phyloP scores from a whole-genome alignment of 2,329 filamentous ascomycete species.

The Pseudopithomyces chartarum region DNA sequence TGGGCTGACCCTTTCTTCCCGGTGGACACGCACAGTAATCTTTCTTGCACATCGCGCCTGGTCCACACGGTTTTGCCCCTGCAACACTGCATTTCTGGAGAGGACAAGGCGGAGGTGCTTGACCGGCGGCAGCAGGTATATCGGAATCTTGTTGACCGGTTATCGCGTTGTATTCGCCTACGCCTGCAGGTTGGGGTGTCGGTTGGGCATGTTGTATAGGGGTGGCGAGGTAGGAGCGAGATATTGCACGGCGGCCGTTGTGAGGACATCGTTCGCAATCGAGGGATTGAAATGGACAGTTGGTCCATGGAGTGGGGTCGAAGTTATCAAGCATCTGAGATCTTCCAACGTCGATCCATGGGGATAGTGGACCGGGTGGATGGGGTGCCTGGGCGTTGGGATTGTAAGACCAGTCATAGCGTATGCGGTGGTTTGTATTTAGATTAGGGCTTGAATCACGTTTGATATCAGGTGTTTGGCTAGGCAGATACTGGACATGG shows the following conservation, averaged over 20 bases:
- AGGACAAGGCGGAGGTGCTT: constrained; percentile 4
- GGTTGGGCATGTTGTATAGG: neutral
- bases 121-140: neutral
- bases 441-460: neutral
- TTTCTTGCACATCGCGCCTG: constrained; percentile 5
- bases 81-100: constrained; percentile 6
- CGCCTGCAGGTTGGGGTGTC: neutral
- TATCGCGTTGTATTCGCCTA: neutral
- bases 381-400: constrained; percentile 15
- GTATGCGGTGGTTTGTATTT: constrained; percentile 8
- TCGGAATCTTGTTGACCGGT: neutral
- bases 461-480: neutral
- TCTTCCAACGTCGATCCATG: constrained; percentile 17
- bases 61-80: neutral
- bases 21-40: constrained; percentile 13
- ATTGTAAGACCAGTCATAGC: constrained; percentile 11
- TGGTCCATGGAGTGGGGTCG: neutral
- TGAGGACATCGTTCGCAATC: constrained; percentile 19
- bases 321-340: constrained; percentile 19
- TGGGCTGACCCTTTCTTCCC: constrained; percentile 11
- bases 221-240: neutral
- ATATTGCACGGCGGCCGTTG: constrained; percentile 11
- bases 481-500: constrained; percentile 1
- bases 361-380: constrained; percentile 10
- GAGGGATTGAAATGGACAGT: constrained; percentile 12